These are phyloP conservation scores for Ashbya aceris DNA, from an alignment of 1,139 yeast genomes.

Conservation along the genomic window DNA sequence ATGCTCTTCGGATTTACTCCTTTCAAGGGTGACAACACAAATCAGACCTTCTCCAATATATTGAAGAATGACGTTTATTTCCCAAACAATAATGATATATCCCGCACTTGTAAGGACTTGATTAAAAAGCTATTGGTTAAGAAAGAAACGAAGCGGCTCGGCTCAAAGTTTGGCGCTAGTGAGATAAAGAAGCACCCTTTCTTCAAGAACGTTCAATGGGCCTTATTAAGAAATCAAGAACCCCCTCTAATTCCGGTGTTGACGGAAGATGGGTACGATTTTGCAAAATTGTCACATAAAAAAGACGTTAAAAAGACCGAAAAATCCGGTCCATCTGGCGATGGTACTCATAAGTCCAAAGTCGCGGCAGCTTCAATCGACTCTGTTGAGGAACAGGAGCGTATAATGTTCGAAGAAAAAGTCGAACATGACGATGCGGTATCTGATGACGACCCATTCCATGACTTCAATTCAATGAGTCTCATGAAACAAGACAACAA, in stretches of 20 bases:
- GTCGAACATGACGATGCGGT: slow-evolving; percentile 28
- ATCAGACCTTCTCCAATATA: slow-evolving; percentile 80
- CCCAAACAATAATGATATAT: slow-evolving; percentile 43
- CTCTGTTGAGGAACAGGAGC: slow-evolving; percentile 30
- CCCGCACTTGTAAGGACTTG: slow-evolving; percentile 68
- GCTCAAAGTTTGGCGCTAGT: slow-evolving; percentile 89
- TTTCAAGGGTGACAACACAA: slow-evolving; percentile 82
- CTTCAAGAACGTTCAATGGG: slow-evolving; percentile 92
- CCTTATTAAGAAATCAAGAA: slow-evolving; percentile 76
- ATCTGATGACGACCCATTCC: slow-evolving; percentile 63
- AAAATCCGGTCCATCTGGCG: neutral
- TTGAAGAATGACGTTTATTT: slow-evolving; percentile 77
- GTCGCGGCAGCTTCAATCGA: slow-evolving; percentile 10
- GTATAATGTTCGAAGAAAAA: slow-evolving; percentile 33
- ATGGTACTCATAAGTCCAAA: neutral
- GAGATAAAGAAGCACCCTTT: slow-evolving; percentile 86
- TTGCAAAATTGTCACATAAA: slow-evolving; percentile 27
- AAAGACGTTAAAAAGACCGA: slow-evolving; percentile 12
- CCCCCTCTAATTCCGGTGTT: slow-evolving; percentile 94
- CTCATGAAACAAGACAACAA: slow-evolving; percentile 62
- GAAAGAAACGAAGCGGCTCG: slow-evolving; percentile 80
- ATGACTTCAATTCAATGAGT: slow-evolving; percentile 80
- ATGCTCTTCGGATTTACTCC: slow-evolving; percentile 96
- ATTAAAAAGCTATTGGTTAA: slow-evolving; percentile 76
- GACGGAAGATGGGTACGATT: slow-evolving; percentile 46